These are phyloP conservation scores for Phialophora macrospora DNA, from an alignment of 2,329 filamentous ascomycete species.

Conservation along the genomic window DNA sequence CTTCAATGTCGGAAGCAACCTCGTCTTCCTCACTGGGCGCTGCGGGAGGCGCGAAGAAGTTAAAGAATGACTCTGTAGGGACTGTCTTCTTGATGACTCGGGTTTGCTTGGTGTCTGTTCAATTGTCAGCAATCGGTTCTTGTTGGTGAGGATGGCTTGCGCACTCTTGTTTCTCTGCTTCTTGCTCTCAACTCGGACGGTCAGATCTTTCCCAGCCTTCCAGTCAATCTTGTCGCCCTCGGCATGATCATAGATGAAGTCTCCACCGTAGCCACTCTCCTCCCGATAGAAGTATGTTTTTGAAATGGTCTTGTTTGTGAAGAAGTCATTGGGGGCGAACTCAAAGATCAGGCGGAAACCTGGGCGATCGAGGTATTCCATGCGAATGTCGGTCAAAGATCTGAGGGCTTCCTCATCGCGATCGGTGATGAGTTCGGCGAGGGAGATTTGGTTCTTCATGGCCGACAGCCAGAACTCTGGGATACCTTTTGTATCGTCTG, in stretches of 20 bases:
- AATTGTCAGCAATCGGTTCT: constrained; percentile 32
- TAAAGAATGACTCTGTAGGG: constrained; percentile 97
- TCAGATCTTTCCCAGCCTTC: constrained; percentile 91
- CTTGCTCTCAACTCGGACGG: constrained; percentile 95
- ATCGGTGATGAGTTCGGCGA: constrained; percentile 98
- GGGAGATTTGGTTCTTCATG: constrained; percentile 98
- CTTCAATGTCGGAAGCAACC: constrained; percentile 88
- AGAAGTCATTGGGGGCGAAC: constrained; percentile 92
- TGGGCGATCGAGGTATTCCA: constrained; percentile 98
- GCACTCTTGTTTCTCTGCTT: constrained; percentile 99
- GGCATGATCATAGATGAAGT: constrained; percentile 99
- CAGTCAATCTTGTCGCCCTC: constrained; percentile 98
- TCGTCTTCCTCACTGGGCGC: constrained; percentile 75
- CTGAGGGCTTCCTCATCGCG: constrained; percentile 94
- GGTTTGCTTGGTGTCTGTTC: constrained; percentile 93
- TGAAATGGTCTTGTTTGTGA: constrained; percentile 94
- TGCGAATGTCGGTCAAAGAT: constrained; percentile 87
- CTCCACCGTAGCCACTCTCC: constrained; percentile 96
- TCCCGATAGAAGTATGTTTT: constrained; percentile 99
- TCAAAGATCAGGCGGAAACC: constrained; percentile 99
- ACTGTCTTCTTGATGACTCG: constrained; percentile 99
- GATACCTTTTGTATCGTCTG: constrained; percentile 72
- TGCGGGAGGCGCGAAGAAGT: constrained; percentile 97
- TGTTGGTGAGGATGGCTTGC: constrained; percentile 46
- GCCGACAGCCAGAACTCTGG: constrained; percentile 99